These are phyloP conservation scores for Naganishia sp. DNA, from an alignment of 1,284 basidiomycete genomes.

Conservation along the genomic window DNA sequence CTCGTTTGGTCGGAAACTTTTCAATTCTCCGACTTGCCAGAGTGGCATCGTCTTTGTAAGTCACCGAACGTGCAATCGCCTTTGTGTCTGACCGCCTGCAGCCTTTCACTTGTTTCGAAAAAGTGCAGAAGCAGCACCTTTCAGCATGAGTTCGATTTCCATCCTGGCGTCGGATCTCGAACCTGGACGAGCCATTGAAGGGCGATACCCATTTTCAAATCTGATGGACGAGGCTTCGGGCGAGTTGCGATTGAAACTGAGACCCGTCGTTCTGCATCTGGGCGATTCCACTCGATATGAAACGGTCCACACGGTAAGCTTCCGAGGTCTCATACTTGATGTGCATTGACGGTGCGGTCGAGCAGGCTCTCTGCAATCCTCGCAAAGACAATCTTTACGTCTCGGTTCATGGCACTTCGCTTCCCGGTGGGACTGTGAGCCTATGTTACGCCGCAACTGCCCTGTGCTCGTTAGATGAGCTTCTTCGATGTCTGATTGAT, in stretches of 20 bases:
- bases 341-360: not conserved
- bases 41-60: conserved; percentile 23
- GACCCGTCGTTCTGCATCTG: not conserved
- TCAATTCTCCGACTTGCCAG: conserved; percentile 13
- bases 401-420: not conserved
- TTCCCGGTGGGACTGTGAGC: conserved; percentile 20
- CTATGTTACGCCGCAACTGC: conserved; percentile 19
- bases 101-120: conserved; percentile 16
- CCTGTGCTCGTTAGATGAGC: conserved; percentile 16
- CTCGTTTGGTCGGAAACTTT: conserved; percentile 21
- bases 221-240: conserved; percentile 24
- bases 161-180: conserved; percentile 15
- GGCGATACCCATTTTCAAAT: conserved; percentile 19
- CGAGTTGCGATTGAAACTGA: conserved; percentile 18
- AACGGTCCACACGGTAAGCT: conserved; percentile 3
- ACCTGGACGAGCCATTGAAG: conserved; percentile 14
- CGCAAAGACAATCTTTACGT: conserved; percentile 4
- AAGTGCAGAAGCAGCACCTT: not conserved
- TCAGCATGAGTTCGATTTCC: conserved; percentile 18
- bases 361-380: conserved; percentile 9
- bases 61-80: not conserved
- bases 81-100: not conserved
- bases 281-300: conserved; percentile 6
- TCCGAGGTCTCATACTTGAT: not conserved
- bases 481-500: conserved; percentile 26